Conservation (phyloP, 2,329 filamentous ascomycete genomes). For the Chrysoporthe cubensis region DNA sequence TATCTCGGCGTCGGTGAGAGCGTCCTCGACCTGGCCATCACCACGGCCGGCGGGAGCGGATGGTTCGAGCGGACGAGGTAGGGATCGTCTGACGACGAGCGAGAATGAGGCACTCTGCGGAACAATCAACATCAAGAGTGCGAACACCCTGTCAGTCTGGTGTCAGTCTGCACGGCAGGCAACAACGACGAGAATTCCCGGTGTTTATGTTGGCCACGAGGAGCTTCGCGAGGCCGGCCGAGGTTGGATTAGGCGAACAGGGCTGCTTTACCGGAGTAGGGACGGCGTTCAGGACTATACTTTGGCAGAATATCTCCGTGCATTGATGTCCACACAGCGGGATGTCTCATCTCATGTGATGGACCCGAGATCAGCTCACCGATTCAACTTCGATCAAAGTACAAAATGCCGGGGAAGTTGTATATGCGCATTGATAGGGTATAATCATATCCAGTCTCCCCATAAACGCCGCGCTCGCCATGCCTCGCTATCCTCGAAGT, state of each 20-base stretch:
- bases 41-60: conserved; percentile 82
- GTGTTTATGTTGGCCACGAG: background rate
- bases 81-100: background rate
- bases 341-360: conserved; percentile 6
- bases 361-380: background rate
- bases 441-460: conserved; percentile 8
- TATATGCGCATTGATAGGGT: conserved; percentile 5
- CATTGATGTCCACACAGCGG: background rate
- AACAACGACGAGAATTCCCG: background rate
- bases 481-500: background rate
- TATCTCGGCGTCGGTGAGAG: conserved; percentile 96
- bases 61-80: conserved; percentile 92
- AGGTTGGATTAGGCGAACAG: conserved; percentile 1
- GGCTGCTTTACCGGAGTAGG: background rate
- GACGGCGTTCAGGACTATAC: conserved; percentile 8
- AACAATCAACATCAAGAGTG: background rate
- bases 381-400: background rate
- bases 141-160: background rate
- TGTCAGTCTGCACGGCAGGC: background rate
- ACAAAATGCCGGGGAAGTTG: background rate
- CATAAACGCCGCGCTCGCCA: conserved; percentile 1
- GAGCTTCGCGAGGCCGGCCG: background rate
- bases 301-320: background rate
- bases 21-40: conserved; percentile 97
- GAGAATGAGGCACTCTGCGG: background rate